Evolutionary conservation across 177 flowering plant species (phyloP).

Genomic region (Telopea speciosissima): DNA sequence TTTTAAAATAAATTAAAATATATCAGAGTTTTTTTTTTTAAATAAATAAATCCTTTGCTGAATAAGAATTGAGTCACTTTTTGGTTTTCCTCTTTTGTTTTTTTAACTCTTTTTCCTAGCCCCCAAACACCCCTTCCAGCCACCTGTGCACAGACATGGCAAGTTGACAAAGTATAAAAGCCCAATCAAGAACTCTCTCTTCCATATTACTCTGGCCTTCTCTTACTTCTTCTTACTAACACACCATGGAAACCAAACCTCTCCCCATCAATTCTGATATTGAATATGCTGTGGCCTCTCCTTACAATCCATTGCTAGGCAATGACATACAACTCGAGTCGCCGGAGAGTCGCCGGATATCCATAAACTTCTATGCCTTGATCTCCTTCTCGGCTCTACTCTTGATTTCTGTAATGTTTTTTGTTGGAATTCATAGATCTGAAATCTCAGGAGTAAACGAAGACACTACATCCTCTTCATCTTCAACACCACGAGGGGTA

Average conservation of each 20-base stretch:
- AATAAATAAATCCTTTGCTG: no score
- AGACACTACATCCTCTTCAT: neutral
- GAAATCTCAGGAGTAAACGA: neutral
- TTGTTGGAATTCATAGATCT: neutral
- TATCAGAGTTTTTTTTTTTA: no score
- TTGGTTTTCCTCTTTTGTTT: no score
- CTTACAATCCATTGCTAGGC: constrained; percentile 4
- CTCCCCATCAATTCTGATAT: constrained; percentile 1
- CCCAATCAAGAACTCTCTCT: no score
- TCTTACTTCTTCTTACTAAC: no score
- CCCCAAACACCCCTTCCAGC: no score
- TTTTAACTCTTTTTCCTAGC: no score
- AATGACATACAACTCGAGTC: neutral
- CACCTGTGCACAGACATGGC: no score
- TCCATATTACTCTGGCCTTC: no score
- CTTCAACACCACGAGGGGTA: constrained; percentile 37
- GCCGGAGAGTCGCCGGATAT: neutral
- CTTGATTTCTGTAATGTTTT: neutral
- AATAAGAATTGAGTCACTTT: no score
- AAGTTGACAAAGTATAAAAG: no score
- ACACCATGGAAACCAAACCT: neutral
- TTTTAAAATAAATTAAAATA: no score
- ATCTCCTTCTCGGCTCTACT: neutral
- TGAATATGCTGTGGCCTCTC: constrained; percentile 4
- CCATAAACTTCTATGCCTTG: neutral